phyloP scores from a whole-genome alignment of 2,329 filamentous ascomycete species.

The Phialemoniopsis sp. region DNA sequence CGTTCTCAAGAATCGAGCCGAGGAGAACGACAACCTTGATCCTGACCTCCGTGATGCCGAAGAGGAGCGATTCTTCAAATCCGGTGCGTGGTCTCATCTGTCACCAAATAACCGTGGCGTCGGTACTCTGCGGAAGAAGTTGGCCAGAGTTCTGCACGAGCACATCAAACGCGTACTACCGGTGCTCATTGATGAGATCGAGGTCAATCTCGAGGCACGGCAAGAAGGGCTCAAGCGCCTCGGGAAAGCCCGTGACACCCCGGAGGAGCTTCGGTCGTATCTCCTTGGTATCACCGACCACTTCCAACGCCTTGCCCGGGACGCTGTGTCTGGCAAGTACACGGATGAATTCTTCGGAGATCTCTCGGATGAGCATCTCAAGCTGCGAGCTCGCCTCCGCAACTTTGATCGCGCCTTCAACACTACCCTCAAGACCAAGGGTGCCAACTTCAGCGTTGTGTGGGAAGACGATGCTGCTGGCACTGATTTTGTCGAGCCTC shows the following conservation, averaged over 20 bases:
- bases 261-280: conserved; percentile 21
- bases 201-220: conserved; percentile 11
- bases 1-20: conserved; percentile 42
- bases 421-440: not conserved
- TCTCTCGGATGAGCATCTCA: conserved; percentile 5
- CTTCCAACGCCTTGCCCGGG: conserved; percentile 28
- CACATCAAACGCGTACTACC: conserved; percentile 22
- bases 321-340: conserved; percentile 35
- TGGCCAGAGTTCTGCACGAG: conserved; percentile 26
- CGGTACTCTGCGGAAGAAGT: conserved; percentile 25
- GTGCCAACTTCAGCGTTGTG: not conserved
- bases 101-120: conserved; percentile 22
- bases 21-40: conserved; percentile 21
- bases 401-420: conserved; percentile 3
- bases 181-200: conserved; percentile 18
- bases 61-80: conserved; percentile 25
- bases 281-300: conserved; percentile 27
- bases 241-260: conserved; percentile 17
- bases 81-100: conserved; percentile 17
- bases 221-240: conserved; percentile 12
- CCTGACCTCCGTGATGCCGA: conserved; percentile 21
- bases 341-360: conserved; percentile 31
- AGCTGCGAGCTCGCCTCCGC: conserved; percentile 1
- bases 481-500: not conserved
- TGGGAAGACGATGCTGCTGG: not conserved